phyloP scores from a whole-genome alignment of 345 rosid species.

The Chamaenerion angustifolium region DNA sequence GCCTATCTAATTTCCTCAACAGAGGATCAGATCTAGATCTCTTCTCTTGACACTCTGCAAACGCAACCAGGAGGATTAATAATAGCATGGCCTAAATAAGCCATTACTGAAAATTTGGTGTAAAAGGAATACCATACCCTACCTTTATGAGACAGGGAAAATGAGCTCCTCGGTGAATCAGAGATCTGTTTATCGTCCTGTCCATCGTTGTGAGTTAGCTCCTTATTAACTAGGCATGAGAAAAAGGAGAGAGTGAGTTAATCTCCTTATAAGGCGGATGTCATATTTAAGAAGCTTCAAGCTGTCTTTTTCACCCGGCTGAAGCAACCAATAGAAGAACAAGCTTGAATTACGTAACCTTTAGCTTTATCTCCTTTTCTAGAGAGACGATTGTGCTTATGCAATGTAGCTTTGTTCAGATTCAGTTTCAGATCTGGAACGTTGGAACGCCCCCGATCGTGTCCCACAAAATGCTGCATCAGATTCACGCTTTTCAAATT shows the following conservation, averaged over 20 bases:
- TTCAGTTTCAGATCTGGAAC: slow-evolving; percentile 72
- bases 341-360: slow-evolving; percentile 22
- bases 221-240: slow-evolving; percentile 34
- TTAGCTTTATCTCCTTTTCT: slow-evolving; percentile 45
- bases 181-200: slow-evolving; percentile 34
- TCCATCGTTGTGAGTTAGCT: slow-evolving; percentile 21
- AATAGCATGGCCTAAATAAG: background rate
- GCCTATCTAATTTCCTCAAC: slow-evolving; percentile 42
- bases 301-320: slow-evolving; percentile 6
- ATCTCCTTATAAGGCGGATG: slow-evolving; percentile 9
- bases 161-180: slow-evolving; percentile 79
- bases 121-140: background rate
- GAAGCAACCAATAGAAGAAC: slow-evolving; percentile 8
- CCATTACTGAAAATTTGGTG: background rate
- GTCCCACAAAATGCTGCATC: slow-evolving; percentile 51
- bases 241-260: slow-evolving; percentile 17
- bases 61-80: slow-evolving; percentile 1
- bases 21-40: slow-evolving; percentile 65
- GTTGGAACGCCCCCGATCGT: slow-evolving; percentile 39
- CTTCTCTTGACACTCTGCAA: slow-evolving; percentile 65
- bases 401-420: slow-evolving; percentile 16
- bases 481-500: slow-evolving; percentile 1
- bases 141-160: slow-evolving; percentile 87
- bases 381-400: slow-evolving; percentile 34
- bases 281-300: slow-evolving; percentile 5